A percentile compares a stretch with the other conserved stretches of the same genome.
Evolutionary conservation across 768 basidiomycete species (phyloP).

Genomic region (Dacryopinax spathularia): DNA sequence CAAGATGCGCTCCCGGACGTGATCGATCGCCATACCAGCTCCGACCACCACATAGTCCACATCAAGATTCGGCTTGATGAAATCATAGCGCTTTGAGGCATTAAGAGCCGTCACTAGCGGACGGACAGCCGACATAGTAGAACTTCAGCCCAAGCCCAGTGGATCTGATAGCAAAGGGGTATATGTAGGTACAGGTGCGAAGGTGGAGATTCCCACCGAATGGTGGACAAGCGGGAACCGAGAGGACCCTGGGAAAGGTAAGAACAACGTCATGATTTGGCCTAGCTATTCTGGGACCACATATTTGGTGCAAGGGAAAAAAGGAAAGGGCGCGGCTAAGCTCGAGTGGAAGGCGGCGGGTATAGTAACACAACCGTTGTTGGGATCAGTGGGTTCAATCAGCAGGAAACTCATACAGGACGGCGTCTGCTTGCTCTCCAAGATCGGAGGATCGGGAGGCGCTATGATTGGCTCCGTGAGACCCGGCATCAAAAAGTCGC

Average conservation of each 20-base stretch:
- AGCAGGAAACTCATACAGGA: no score
- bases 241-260: not conserved
- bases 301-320: not conserved
- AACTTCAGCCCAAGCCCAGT: not conserved
- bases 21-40: slow-evolving; percentile 40
- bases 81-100: not conserved
- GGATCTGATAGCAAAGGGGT: not conserved
- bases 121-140: not conserved
- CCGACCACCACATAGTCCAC: slow-evolving; percentile 83
- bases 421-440: not conserved
- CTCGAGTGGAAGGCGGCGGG: not conserved
- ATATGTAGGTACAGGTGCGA: not conserved
- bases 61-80: not conserved
- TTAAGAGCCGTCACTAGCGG: not conserved
- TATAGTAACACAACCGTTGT: no score
- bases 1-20: not conserved
- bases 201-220: not conserved
- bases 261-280: no score
- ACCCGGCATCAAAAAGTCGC: not conserved
- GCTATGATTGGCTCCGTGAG: not conserved
- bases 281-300: no score
- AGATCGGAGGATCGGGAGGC: not conserved
- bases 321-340: not conserved
- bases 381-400: no score
- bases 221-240: not conserved